Conservation (phyloP, 148 eudicot genomes). For the Rhododendron ovatum region DNA sequence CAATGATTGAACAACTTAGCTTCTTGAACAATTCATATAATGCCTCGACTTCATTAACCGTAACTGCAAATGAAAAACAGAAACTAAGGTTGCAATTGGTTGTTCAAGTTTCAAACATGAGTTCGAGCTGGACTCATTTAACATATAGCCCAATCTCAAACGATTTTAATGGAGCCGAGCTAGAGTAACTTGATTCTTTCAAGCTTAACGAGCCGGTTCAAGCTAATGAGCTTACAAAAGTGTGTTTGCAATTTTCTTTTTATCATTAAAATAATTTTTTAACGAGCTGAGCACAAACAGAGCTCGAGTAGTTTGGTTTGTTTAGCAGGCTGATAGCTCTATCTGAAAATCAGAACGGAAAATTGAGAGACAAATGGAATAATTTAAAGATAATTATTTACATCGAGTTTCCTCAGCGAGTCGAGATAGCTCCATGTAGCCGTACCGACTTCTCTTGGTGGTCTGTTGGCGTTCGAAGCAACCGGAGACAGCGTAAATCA, state of each 20-base stretch:
- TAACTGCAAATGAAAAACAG: slow-evolving; percentile 41
- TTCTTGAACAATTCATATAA: slow-evolving; percentile 78
- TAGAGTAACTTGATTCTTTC: not conserved
- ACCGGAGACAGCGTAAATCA: slow-evolving; percentile 27
- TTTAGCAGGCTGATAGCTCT: not conserved
- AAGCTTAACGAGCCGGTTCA: not conserved
- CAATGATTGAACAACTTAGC: slow-evolving; percentile 80
- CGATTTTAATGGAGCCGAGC: not conserved
- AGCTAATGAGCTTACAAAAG: not conserved
- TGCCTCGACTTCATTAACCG: slow-evolving; percentile 86
- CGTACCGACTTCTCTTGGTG: slow-evolving; percentile 3
- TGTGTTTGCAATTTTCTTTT: not conserved
- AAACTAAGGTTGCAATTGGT: not conserved
- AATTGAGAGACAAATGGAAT: not conserved
- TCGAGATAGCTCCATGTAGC: slow-evolving; percentile 25
- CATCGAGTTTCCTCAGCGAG: slow-evolving; percentile 54
- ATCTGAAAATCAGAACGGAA: not conserved
- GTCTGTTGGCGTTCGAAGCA: slow-evolving; percentile 27
- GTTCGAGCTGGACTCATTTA: not conserved
- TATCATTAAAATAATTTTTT: no score
- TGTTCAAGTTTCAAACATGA: not conserved
- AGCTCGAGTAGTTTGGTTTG: not conserved
- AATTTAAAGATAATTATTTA: slow-evolving; percentile 5
- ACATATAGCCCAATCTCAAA: not conserved
- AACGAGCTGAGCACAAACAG: not conserved